phyloP scores from a whole-genome alignment of 495 filamentous ascomycete genomes.

The Aspergillus affinis region DNA sequence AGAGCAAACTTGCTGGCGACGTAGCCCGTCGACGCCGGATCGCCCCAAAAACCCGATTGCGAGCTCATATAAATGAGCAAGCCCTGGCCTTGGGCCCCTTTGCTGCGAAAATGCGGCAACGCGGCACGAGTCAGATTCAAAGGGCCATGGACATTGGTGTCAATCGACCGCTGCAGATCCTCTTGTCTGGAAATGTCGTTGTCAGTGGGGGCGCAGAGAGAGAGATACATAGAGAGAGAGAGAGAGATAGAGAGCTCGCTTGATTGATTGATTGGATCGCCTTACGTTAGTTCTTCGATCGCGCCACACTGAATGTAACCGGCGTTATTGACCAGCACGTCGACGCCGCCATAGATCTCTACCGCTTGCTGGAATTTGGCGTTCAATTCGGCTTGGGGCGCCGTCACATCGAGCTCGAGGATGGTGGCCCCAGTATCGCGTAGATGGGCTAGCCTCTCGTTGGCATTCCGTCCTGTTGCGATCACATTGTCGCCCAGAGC shows the following conservation, averaged over 20 bases:
- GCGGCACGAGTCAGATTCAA: slow-evolving; percentile 7
- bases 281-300: background rate
- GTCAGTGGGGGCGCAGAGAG: no score
- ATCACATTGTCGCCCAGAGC: slow-evolving; percentile 11
- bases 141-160: slow-evolving; percentile 6
- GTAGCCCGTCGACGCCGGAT: slow-evolving; percentile 1
- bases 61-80: slow-evolving; percentile 10
- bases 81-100: background rate
- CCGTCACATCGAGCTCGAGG: slow-evolving; percentile 3
- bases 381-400: slow-evolving; percentile 5
- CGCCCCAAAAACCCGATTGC: slow-evolving; percentile 3
- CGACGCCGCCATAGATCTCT: background rate
- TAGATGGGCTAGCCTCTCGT: background rate
- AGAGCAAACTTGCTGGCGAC: slow-evolving; percentile 7
- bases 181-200: background rate
- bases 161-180: slow-evolving; percentile 1
- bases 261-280: no score
- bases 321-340: no score
- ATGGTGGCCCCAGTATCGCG: background rate
- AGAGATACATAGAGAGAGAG: no score
- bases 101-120: slow-evolving; percentile 8
- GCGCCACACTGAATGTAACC: background rate
- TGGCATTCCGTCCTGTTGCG: slow-evolving; percentile 9
- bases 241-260: no score
- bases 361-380: background rate